A percentile compares a stretch with the other conserved stretches of the same genome.
Evolutionary conservation across 441 rosid genomes (phyloP).

Genomic region (Dalechampia spathulata): DNA sequence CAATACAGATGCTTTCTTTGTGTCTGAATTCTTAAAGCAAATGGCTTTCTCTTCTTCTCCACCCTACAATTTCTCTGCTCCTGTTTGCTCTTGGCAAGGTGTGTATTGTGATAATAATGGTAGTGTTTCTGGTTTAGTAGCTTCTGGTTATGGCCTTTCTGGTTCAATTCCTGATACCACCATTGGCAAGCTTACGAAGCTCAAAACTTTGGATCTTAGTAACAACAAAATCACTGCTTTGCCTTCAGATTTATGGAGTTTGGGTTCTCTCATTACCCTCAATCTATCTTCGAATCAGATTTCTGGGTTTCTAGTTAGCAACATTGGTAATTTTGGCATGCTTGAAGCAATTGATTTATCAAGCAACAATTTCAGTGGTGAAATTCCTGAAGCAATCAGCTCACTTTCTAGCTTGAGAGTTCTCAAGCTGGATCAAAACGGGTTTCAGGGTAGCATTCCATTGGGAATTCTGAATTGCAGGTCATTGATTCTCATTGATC

Average conservation of each 20-base stretch:
- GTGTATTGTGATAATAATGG: conserved; percentile 55
- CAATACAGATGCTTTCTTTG: conserved; percentile 76
- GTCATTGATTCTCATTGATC: conserved; percentile 53
- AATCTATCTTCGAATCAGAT: conserved; percentile 67
- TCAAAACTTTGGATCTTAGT: conserved; percentile 74
- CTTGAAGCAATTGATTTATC: conserved; percentile 71
- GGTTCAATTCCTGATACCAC: conserved; percentile 79
- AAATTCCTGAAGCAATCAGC: conserved; percentile 62
- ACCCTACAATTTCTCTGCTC: conserved; percentile 41
- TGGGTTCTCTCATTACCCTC: conserved; percentile 54
- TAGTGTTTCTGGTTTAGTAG: conserved; percentile 40
- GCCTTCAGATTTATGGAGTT: conserved; percentile 87
- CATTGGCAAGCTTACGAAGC: conserved; percentile 74
- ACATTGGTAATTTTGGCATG: conserved; percentile 72
- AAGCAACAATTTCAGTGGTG: conserved; percentile 59
- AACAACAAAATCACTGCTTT: conserved; percentile 66
- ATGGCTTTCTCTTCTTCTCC: conserved; percentile 44
- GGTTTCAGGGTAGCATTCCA: conserved; percentile 57
- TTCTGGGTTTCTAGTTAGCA: conserved; percentile 59
- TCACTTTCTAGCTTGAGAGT: conserved; percentile 52
- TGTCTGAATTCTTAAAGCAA: conserved; percentile 58
- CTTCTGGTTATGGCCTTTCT: conserved; percentile 56
- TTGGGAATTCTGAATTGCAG: conserved; percentile 41
- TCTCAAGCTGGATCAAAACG: conserved; percentile 52
- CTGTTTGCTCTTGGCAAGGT: conserved; percentile 70